Percentiles rank a stretch among this genome's conserved stretches.
phyloP scores from a whole-genome alignment of 805 yeast genomes.

The Saturnispora hagleri region DNA sequence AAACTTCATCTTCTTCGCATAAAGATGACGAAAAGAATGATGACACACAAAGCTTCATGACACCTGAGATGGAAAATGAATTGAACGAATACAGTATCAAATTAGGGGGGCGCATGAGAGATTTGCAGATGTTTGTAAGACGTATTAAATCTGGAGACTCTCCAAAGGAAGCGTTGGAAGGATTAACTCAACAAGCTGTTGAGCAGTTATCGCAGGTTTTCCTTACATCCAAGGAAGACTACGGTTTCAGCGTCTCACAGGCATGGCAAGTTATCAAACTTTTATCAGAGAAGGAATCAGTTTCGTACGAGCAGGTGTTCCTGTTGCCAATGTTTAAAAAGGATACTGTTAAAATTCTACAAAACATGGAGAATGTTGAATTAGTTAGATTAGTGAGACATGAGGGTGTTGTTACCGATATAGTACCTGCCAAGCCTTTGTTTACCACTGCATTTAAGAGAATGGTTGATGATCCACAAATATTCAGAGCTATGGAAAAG shows the following conservation, averaged over 20 bases:
- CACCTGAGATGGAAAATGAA: slow-evolving; percentile 21
- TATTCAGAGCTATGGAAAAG: slow-evolving; percentile 56
- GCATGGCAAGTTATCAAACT: slow-evolving; percentile 76
- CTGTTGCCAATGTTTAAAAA: slow-evolving; percentile 52
- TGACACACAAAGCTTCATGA: not conserved
- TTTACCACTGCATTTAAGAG: slow-evolving; percentile 69
- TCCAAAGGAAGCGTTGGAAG: slow-evolving; percentile 64
- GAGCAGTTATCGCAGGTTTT: slow-evolving; percentile 83
- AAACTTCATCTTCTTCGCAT: slow-evolving; percentile 7
- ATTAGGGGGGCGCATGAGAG: slow-evolving; percentile 92
- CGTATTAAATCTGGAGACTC: slow-evolving; percentile 83
- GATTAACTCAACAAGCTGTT: slow-evolving; percentile 76
- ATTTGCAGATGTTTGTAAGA: slow-evolving; percentile 81
- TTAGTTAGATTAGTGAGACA: slow-evolving; percentile 63
- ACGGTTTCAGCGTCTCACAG: slow-evolving; percentile 63
- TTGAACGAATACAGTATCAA: slow-evolving; percentile 58
- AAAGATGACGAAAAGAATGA: slow-evolving; percentile 22
- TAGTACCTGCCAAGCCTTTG: slow-evolving; percentile 78
- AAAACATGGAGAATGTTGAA: slow-evolving; percentile 72
- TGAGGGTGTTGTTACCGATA: slow-evolving; percentile 60
- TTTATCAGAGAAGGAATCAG: slow-evolving; percentile 40
- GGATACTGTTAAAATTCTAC: slow-evolving; percentile 45
- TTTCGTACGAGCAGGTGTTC: slow-evolving; percentile 44
- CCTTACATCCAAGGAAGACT: slow-evolving; percentile 30
- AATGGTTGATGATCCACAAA: slow-evolving; percentile 46